phyloP scores from a whole-genome alignment of 2,329 filamentous ascomycete species.

The Cercospora brassicicola region DNA sequence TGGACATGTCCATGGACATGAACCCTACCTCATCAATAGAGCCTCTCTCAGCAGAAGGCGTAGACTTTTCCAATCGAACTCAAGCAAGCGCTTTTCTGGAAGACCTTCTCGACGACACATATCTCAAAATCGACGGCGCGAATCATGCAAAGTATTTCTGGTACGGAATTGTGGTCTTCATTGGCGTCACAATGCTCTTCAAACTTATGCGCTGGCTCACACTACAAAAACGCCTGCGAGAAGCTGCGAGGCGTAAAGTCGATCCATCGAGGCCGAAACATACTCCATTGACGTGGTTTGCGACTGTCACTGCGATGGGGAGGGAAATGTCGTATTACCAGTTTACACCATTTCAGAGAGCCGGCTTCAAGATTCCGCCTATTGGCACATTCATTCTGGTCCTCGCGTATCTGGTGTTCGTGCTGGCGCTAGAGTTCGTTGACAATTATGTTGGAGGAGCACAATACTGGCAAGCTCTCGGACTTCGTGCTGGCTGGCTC shows the following conservation, averaged over 20 bases:
- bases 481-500: slow-evolving; percentile 41
- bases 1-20: slow-evolving; percentile 31
- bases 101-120: slow-evolving; percentile 41
- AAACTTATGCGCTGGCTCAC: slow-evolving; percentile 35
- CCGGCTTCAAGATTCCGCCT: slow-evolving; percentile 31
- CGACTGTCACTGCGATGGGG: slow-evolving; percentile 38
- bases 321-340: slow-evolving; percentile 41
- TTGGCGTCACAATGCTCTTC: slow-evolving; percentile 37
- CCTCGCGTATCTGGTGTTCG: slow-evolving; percentile 30
- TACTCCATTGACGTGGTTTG: slow-evolving; percentile 30
- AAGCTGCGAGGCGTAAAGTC: slow-evolving; percentile 37
- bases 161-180: slow-evolving; percentile 42
- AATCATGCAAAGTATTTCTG: slow-evolving; percentile 43
- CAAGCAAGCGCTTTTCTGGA: slow-evolving; percentile 41
- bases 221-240: slow-evolving; percentile 39
- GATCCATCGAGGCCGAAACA: slow-evolving; percentile 38
- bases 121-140: slow-evolving; percentile 41
- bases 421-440: slow-evolving; percentile 34
- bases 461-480: slow-evolving; percentile 33
- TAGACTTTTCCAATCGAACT: slow-evolving; percentile 43
- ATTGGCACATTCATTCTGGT: slow-evolving; percentile 32
- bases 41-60: slow-evolving; percentile 37
- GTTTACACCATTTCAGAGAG: slow-evolving; percentile 29
- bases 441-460: slow-evolving; percentile 29
- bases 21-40: slow-evolving; percentile 14